phyloP scores from a whole-genome alignment of 2,329 filamentous ascomycete genomes.

The Apiospora pterosperma region DNA sequence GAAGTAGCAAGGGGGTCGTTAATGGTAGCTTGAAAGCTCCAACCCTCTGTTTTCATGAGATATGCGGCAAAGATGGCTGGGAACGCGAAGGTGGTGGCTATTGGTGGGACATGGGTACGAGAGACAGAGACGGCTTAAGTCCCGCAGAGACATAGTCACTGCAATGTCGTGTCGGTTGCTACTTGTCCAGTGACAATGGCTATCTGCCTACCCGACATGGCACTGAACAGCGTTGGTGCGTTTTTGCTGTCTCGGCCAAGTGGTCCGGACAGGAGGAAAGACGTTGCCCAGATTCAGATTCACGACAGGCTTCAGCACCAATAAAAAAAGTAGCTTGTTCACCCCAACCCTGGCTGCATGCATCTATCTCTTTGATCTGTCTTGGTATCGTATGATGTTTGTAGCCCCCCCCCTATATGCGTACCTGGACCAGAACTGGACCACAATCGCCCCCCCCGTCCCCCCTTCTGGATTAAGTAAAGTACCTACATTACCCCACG shows the following conservation, averaged over 20 bases:
- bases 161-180: neutral
- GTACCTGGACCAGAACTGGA: too few relatives aligned
- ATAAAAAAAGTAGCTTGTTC: neutral
- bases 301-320: neutral
- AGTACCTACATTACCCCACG: neutral
- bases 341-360: neutral
- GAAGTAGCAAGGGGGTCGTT: conserved; percentile 33
- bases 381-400: neutral
- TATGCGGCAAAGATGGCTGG: conserved; percentile 5
- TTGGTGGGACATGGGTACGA: neutral
- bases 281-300: conserved; percentile 6
- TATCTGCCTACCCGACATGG: neutral
- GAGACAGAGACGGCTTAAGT: neutral
- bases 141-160: neutral
- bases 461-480: too few relatives aligned
- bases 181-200: neutral
- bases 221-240: neutral
- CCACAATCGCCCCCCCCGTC: too few relatives aligned
- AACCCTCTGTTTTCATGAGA: conserved; percentile 30
- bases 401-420: too few relatives aligned
- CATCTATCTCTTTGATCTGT: neutral
- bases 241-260: conserved; percentile 8
- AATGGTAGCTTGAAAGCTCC: conserved; percentile 50
- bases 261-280: conserved; percentile 6
- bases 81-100: neutral